phyloP scores from a whole-genome alignment of 129 eudicot species.

The Helianthus tuberosus region DNA sequence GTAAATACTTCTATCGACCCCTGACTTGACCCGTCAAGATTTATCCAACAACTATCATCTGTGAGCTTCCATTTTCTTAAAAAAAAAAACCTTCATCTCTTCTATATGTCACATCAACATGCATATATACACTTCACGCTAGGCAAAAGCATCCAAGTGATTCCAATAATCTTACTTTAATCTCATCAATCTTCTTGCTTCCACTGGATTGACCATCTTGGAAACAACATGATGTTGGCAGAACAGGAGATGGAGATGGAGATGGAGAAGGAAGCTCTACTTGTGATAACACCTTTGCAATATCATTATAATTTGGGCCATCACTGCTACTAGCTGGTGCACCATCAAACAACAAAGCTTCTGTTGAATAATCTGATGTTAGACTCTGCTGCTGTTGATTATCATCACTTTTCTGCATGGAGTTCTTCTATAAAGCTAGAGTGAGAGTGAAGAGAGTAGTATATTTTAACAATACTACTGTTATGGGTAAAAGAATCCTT shows the following conservation, averaged over 20 bases:
- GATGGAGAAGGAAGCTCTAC: conserved; percentile 35
- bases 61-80: neutral
- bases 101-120: neutral
- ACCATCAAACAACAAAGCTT: neutral
- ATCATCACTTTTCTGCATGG: conserved; percentile 27
- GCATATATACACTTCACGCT: conserved; percentile 1
- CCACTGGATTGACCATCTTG: conserved; percentile 29
- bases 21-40: too few species aligned
- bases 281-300: conserved; percentile 19
- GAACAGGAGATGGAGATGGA: neutral
- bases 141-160: neutral
- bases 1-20: too few species aligned
- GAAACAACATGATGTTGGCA: neutral
- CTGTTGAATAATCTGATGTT: conserved; percentile 13
- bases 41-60: neutral
- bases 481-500: neutral
- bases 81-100: too few species aligned
- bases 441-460: neutral
- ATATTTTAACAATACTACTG: neutral
- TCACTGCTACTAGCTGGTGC: neutral
- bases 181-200: conserved; percentile 17
- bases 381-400: conserved; percentile 9
- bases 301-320: conserved; percentile 7
- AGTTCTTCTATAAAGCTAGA: neutral
- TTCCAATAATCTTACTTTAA: conserved; percentile 20